phyloP scores from a whole-genome alignment of 78 protist species.

The Polysphondylium violaceum region DNA sequence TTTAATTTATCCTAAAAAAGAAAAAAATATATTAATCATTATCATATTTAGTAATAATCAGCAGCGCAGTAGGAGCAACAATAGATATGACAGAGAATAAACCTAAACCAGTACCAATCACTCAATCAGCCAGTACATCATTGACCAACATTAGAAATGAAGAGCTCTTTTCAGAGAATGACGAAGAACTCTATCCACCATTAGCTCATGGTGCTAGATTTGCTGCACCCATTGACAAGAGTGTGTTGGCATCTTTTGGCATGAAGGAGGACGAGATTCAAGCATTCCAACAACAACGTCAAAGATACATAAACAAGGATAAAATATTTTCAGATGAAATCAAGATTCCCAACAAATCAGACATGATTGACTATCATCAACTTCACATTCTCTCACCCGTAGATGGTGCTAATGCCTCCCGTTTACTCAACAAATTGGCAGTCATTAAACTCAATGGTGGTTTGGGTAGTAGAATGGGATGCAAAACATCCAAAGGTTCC shows the following conservation, averaged over 20 bases:
- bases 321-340: conserved; percentile 39
- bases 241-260: conserved; percentile 24
- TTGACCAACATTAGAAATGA: neutral
- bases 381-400: conserved; percentile 44
- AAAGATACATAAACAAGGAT: conserved; percentile 56
- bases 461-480: conserved; percentile 85
- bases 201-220: conserved; percentile 59
- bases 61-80: too few species aligned
- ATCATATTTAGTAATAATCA: too few species aligned
- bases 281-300: conserved; percentile 64
- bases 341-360: conserved; percentile 47
- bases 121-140: conserved; percentile 2
- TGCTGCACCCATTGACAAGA: conserved; percentile 39
- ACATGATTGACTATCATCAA: conserved; percentile 58
- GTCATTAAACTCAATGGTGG: conserved; percentile 98
- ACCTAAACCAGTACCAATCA: neutral
- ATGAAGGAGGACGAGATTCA: conserved; percentile 58
- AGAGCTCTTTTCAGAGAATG: conserved; percentile 50
- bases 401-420: conserved; percentile 25
- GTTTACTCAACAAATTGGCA: conserved; percentile 82
- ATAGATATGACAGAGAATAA: neutral
- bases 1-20: too few species aligned
- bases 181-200: conserved; percentile 74
- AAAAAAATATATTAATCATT: too few species aligned
- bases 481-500: conserved; percentile 52